Conservation (phyloP, 768 basidiomycete genomes). For the Gyrodon lividus region DNA sequence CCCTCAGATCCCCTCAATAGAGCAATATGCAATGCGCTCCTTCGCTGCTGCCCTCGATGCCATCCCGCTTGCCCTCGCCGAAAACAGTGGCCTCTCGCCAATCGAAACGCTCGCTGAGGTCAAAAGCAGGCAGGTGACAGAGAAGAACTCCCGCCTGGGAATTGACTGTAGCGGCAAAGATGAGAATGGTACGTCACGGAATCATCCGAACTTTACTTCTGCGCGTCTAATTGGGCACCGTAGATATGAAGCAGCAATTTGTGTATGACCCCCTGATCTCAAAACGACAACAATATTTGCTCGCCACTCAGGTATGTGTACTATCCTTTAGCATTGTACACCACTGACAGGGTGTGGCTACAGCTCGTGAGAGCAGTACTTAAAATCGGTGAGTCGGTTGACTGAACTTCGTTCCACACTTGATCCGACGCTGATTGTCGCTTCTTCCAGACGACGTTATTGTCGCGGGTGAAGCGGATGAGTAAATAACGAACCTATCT, state of each 20-base stretch:
- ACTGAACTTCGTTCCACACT: neutral
- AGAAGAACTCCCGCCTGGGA: conserved; percentile 81
- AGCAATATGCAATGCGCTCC: conserved; percentile 99
- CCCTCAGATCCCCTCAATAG: conserved; percentile 85
- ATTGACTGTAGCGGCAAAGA: conserved; percentile 89
- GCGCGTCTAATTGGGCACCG: neutral
- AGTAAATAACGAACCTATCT: conserved; percentile 40
- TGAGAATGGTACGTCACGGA: conserved; percentile 67
- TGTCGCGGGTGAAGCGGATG: conserved; percentile 65
- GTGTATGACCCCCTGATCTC: conserved; percentile 97
- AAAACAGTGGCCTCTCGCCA: conserved; percentile 95
- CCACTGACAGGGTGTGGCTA: neutral
- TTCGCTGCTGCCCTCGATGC: conserved; percentile 94
- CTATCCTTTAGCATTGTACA: neutral
- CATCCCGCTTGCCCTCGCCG: conserved; percentile 93
- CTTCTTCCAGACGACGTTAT: conserved; percentile 70
- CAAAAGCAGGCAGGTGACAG: conserved; percentile 87
- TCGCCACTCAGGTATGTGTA: conserved; percentile 84
- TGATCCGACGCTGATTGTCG: conserved; percentile 1
- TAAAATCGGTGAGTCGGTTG: conserved; percentile 67
- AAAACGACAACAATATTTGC: conserved; percentile 93
- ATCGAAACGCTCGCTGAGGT: conserved; percentile 97
- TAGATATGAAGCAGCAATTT: conserved; percentile 97
- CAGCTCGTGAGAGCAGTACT: conserved; percentile 83
- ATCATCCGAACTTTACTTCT: neutral